A percentile compares a stretch with the other conserved stretches of the same genome.
These are phyloP conservation scores for Yarrowia phangngaensis DNA, from an alignment of 805 yeast species.

Conservation along the genomic window DNA sequence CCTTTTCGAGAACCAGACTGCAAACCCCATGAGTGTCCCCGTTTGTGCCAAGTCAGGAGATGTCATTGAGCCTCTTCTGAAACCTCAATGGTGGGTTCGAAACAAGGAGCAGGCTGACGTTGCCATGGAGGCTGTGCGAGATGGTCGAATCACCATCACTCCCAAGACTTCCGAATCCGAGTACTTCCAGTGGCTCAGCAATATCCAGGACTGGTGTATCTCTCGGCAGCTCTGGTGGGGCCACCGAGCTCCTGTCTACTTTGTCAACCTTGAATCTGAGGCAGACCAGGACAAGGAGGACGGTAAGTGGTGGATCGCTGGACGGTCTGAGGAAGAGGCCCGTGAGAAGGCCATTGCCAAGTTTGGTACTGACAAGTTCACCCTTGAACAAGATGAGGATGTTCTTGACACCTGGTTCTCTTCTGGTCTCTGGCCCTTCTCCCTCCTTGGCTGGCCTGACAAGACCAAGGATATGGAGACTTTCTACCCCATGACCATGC, in stretches of 20 bases:
- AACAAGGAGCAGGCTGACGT: slow-evolving; percentile 84
- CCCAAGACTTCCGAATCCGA: slow-evolving; percentile 92
- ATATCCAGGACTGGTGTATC: slow-evolving; percentile 98
- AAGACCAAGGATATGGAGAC: slow-evolving; percentile 65
- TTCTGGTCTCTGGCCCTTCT: slow-evolving; percentile 96
- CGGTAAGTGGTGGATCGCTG: slow-evolving; percentile 83
- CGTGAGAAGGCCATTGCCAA: slow-evolving; percentile 68
- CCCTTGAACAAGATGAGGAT: slow-evolving; percentile 93
- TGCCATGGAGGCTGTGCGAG: slow-evolving; percentile 79
- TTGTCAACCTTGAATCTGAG: slow-evolving; percentile 70
- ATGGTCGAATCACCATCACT: slow-evolving; percentile 72
- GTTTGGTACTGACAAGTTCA: slow-evolving; percentile 66
- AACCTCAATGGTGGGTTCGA: slow-evolving; percentile 99
- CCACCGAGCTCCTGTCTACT: slow-evolving; percentile 95
- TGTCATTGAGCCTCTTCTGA: slow-evolving; percentile 89
- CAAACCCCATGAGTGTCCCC: slow-evolving; percentile 95
- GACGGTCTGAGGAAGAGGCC: slow-evolving; percentile 80
- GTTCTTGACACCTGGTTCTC: slow-evolving; percentile 99
- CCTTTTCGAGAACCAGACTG: slow-evolving; percentile 76
- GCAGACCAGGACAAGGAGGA: slow-evolving; percentile 53
- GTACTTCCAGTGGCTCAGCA: slow-evolving; percentile 91
- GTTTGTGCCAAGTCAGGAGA: slow-evolving; percentile 95
- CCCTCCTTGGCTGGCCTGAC: slow-evolving; percentile 94
- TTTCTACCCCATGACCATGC: slow-evolving; percentile 87
- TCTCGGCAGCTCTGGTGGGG: slow-evolving; percentile 96